Evolutionary conservation across 495 filamentous ascomycete genomes (phyloP).

Genomic region (Aspergillus saccharolyticus): DNA sequence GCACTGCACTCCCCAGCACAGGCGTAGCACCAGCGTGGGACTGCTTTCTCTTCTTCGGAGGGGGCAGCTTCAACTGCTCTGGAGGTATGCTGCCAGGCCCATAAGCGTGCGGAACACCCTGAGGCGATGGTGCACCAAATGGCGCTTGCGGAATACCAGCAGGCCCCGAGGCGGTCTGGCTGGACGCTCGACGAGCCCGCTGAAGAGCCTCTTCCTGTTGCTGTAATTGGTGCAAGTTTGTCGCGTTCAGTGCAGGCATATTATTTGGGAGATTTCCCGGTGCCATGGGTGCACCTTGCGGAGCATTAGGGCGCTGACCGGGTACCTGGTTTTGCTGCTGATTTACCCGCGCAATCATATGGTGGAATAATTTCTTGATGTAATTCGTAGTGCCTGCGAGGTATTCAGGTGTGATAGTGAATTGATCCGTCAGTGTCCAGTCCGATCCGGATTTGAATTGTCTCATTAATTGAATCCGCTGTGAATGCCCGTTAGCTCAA

Average conservation of each 20-base stretch:
- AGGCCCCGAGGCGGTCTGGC: conserved; percentile 56
- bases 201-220: conserved; percentile 44
- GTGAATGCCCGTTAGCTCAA: conserved; percentile 20
- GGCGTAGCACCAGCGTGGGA: conserved; percentile 37
- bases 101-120: conserved; percentile 58
- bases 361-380: conserved; percentile 38
- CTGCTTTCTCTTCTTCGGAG: conserved; percentile 54
- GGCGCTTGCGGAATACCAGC: conserved; percentile 63
- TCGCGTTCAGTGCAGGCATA: conserved; percentile 54
- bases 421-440: conserved; percentile 48
- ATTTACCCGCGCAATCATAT: conserved; percentile 36
- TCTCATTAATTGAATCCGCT: conserved; percentile 53
- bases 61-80: conserved; percentile 58
- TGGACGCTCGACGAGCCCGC: conserved; percentile 46
- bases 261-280: conserved; percentile 25
- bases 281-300: conserved; percentile 23
- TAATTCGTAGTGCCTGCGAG: conserved; percentile 47
- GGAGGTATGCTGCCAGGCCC: conserved; percentile 42
- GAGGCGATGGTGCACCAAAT: conserved; percentile 65
- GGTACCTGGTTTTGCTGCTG: conserved; percentile 29
- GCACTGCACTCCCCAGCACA: conserved; percentile 21
- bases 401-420: conserved; percentile 55
- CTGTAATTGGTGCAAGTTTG: conserved; percentile 57
- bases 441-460: conserved; percentile 53
- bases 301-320: conserved; percentile 21